Conservation (phyloP, 2,329 filamentous ascomycete species). For the Cucurbitaria berberidis region DNA sequence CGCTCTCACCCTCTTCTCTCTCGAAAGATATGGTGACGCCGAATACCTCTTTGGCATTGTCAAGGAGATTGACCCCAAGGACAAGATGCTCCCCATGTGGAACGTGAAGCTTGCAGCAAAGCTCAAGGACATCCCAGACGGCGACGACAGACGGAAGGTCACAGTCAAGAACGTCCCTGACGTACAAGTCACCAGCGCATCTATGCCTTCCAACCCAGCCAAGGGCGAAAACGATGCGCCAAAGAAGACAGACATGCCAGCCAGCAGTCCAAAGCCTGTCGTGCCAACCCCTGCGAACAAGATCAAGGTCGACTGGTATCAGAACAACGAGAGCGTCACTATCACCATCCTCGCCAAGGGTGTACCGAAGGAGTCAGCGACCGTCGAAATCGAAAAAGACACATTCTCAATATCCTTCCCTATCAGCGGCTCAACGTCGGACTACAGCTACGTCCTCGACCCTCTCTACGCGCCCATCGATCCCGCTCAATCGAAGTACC, state of each 20-base stretch:
- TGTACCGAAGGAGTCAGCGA: conserved; percentile 62
- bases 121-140: conserved; percentile 56
- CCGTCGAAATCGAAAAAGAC: conserved; percentile 58
- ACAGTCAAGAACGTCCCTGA: conserved; percentile 59
- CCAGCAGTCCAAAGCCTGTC: conserved; percentile 35
- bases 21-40: conserved; percentile 76
- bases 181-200: conserved; percentile 52
- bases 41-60: conserved; percentile 70
- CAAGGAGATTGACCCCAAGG: conserved; percentile 59
- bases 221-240: background rate
- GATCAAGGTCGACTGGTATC: conserved; percentile 73
- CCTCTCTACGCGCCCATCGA: conserved; percentile 73
- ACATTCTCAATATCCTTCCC: conserved; percentile 66
- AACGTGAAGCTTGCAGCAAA: conserved; percentile 61
- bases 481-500: conserved; percentile 63
- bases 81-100: conserved; percentile 64
- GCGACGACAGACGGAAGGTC: conserved; percentile 53
- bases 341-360: conserved; percentile 71
- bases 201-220: conserved; percentile 26
- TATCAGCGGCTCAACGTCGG: conserved; percentile 56
- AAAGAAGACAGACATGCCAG: conserved; percentile 9
- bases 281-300: conserved; percentile 59
- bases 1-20: conserved; percentile 72
- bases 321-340: conserved; percentile 65
- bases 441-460: conserved; percentile 67